Conservation (phyloP, 2,329 filamentous ascomycete species). For the Diaporthe citrichinensis region DNA sequence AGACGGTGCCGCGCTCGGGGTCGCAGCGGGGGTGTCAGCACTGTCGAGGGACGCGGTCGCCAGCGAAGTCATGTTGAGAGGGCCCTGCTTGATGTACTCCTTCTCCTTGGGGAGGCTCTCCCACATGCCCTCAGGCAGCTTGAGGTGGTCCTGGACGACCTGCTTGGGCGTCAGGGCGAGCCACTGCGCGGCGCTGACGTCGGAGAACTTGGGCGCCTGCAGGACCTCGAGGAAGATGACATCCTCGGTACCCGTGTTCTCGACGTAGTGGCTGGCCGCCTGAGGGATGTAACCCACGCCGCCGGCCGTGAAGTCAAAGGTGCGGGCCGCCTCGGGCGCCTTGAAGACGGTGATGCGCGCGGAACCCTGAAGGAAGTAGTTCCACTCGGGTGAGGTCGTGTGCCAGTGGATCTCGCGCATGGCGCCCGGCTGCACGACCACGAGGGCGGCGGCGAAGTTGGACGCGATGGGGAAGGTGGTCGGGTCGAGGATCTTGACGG, state of each 20-base stretch:
- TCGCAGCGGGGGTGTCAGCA: neutral
- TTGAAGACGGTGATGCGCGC: conserved; percentile 70
- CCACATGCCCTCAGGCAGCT: conserved; percentile 54
- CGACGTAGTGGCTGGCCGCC: conserved; percentile 70
- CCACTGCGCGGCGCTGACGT: conserved; percentile 72
- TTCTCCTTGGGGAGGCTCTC: conserved; percentile 57
- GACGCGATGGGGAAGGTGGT: conserved; percentile 69
- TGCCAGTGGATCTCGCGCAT: conserved; percentile 78
- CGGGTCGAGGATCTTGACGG: conserved; percentile 72
- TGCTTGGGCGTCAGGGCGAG: conserved; percentile 70
- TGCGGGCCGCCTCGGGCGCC: conserved; percentile 64
- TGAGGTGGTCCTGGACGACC: conserved; percentile 70
- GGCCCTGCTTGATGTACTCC: conserved; percentile 58
- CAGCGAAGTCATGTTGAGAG: conserved; percentile 43
- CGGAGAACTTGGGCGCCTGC: conserved; percentile 64
- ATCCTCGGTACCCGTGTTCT: conserved; percentile 71
- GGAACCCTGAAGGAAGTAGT: conserved; percentile 69
- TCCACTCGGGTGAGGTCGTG: conserved; percentile 72
- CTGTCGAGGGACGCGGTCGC: conserved; percentile 12
- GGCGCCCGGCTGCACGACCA: conserved; percentile 72
- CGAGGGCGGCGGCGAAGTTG: conserved; percentile 69
- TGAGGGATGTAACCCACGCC: conserved; percentile 72
- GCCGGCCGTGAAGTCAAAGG: conserved; percentile 72
- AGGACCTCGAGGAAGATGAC: conserved; percentile 73
- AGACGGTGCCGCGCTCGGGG: neutral